These are phyloP conservation scores for Carpinus fangiana DNA, from an alignment of 306 rosid species.

Conservation along the genomic window DNA sequence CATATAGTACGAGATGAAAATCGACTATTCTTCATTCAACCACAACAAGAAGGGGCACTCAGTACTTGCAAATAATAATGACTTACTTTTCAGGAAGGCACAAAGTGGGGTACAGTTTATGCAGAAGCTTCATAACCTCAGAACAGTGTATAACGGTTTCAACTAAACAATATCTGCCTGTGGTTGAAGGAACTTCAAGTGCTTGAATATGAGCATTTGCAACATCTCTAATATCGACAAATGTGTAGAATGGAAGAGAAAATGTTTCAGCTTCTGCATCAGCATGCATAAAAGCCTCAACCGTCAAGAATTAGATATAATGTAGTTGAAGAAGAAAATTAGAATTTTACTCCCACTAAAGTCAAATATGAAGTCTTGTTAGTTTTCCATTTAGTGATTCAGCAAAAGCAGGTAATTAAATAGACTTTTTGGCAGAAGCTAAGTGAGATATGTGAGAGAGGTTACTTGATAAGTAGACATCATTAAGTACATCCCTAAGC, in stretches of 20 bases:
- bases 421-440: too few relatives aligned
- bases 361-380: too few relatives aligned
- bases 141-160: slow-evolving; percentile 56
- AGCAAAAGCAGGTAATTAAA: too few relatives aligned
- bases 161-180: slow-evolving; percentile 63
- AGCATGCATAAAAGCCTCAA: slow-evolving; percentile 27
- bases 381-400: too few relatives aligned
- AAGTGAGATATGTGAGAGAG: too few relatives aligned
- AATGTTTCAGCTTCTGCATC: slow-evolving; percentile 67
- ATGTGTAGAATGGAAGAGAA: slow-evolving; percentile 42
- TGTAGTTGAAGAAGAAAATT: too few relatives aligned
- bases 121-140: slow-evolving; percentile 49
- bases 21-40: not conserved
- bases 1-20: too few relatives aligned
- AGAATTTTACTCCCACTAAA: too few relatives aligned
- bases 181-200: slow-evolving; percentile 73
- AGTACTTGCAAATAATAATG: too few relatives aligned
- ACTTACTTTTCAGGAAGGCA: slow-evolving; percentile 61
- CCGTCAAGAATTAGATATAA: too few relatives aligned
- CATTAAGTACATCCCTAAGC: too few relatives aligned
- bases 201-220: slow-evolving; percentile 74
- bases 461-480: too few relatives aligned
- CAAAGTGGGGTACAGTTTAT: slow-evolving; percentile 48
- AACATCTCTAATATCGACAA: slow-evolving; percentile 79
- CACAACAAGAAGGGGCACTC: not conserved